Evolutionary conservation across 2,329 filamentous ascomycete genomes (phyloP).

Genomic region (Microsporum canis): DNA sequence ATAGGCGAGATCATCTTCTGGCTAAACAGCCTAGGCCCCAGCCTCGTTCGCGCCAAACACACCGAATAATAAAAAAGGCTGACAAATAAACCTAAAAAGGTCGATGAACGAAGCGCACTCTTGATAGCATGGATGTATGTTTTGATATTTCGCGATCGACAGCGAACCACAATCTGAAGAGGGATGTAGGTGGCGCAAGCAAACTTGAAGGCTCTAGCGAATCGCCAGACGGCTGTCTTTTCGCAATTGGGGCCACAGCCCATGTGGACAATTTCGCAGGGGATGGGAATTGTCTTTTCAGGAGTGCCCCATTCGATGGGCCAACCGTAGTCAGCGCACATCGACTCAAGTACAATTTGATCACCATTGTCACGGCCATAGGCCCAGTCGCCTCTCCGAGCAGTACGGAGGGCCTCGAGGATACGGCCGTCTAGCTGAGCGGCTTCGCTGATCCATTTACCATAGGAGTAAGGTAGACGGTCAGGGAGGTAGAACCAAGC

Average conservation of each 20-base stretch:
- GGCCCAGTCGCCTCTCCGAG: slow-evolving; percentile 49
- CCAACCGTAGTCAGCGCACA: slow-evolving; percentile 61
- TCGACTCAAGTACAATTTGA: slow-evolving; percentile 53
- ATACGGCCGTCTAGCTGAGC: slow-evolving; percentile 65
- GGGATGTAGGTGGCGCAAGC: slow-evolving; percentile 67
- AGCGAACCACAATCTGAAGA: slow-evolving; percentile 55
- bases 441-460: slow-evolving; percentile 68
- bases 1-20: slow-evolving; percentile 41
- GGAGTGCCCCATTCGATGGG: slow-evolving; percentile 66
- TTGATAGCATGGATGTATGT: slow-evolving; percentile 42
- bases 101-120: slow-evolving; percentile 58
- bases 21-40: slow-evolving; percentile 60
- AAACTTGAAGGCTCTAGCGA: slow-evolving; percentile 59
- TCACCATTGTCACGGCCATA: slow-evolving; percentile 67
- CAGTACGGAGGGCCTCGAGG: slow-evolving; percentile 60
- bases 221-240: slow-evolving; percentile 57
- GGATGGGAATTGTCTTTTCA: slow-evolving; percentile 55
- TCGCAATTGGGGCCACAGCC: slow-evolving; percentile 57
- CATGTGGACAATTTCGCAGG: slow-evolving; percentile 78
- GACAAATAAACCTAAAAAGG: slow-evolving; percentile 68
- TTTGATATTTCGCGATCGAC: slow-evolving; percentile 36
- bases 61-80: slow-evolving; percentile 75
- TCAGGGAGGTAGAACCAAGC: slow-evolving; percentile 70
- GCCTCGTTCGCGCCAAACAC: slow-evolving; percentile 60
- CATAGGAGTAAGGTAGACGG: slow-evolving; percentile 60